phyloP scores from a whole-genome alignment of 1,284 basidiomycete species.

The Grifola frondosa region DNA sequence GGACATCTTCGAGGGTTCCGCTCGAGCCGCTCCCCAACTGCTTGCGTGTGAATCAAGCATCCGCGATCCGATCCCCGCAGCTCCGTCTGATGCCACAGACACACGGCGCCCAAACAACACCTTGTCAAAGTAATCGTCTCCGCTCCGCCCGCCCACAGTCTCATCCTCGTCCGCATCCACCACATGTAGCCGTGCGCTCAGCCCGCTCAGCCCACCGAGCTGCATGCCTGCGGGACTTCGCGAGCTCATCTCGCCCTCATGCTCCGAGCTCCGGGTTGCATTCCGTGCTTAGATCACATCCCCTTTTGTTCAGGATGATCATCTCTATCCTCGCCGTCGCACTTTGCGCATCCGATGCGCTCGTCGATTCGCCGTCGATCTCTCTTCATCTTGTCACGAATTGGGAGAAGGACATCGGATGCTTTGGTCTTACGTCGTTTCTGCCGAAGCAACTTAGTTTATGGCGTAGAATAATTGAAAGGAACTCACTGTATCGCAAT shows the following conservation, averaged over 20 bases:
- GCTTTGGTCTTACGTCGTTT: constrained; percentile 73
- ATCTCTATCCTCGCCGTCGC: constrained; percentile 76
- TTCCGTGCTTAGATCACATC: no score
- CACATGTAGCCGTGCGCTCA: constrained; percentile 56
- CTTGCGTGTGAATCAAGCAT: constrained; percentile 70
- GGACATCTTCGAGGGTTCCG: constrained; percentile 60
- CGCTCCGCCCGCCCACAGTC: constrained; percentile 42
- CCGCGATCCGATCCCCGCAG: constrained; percentile 26
- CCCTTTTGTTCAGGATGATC: constrained; percentile 94
- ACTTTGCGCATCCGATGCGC: constrained; percentile 59
- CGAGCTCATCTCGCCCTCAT: constrained; percentile 51
- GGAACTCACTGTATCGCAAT: constrained; percentile 56
- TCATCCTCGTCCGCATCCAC: constrained; percentile 55
- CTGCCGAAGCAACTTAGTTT: constrained; percentile 35
- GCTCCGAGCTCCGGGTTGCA: constrained; percentile 38
- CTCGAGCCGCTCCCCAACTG: constrained; percentile 72
- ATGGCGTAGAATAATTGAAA: background rate
- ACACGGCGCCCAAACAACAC: constrained; percentile 58
- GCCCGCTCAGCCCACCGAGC: constrained; percentile 58
- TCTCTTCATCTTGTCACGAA: constrained; percentile 80
- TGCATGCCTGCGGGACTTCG: constrained; percentile 37
- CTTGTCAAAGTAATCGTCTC: constrained; percentile 70
- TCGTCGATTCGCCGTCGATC: constrained; percentile 57
- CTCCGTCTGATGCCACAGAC: constrained; percentile 57
- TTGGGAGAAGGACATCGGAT: constrained; percentile 48